Evolutionary conservation across 2,329 filamentous ascomycete genomes (phyloP), one percentile per base, ranked within the genome.

Genomic region (Bipolaris cookei): DNA sequence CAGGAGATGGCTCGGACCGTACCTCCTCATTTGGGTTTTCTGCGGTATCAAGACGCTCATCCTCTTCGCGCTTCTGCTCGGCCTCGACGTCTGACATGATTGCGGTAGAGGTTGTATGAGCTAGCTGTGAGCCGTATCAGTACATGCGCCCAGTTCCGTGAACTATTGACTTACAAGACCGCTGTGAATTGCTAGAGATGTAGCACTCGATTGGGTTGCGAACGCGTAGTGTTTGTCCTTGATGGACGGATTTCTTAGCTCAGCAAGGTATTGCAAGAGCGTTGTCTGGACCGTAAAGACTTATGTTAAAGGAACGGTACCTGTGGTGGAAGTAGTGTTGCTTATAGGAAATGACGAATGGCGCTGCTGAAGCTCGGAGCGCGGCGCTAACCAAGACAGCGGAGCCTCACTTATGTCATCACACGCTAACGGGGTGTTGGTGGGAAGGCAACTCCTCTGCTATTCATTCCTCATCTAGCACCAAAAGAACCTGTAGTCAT

Each of bases 21-120:
- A 76, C 72, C 70, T 77, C 74, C 38, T 76, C 72, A 54, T 70
- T 70, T 20, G 67, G 68, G 39, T 70, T 70, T 54, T 74, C 70
- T n/a, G 69, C 69, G 21, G 66, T 71, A 37, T 76, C 73, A 37
- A 69, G 65, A 49, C 69, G 72, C 62, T 71, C 70, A 45, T 72
- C 71, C 35, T 72, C 69, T 46, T 71, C 69, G 54, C 66, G 70
- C 61, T 69, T 68, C 39, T 63, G 58, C 43, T 72, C 70, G 37
- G 62, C 56, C 14, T 74, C 72, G 35, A 62, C 59, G 63, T 74
- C 70, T 23, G 72, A 69, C 72, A 74, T 74, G 54, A 23, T 57
- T 52, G 43, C 28, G 25, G 13, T 28, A 16, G 20, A 6, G 21
- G 30, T 32, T 48, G 37, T 16, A 39, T 43, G 25, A 39, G 47